Evolutionary conservation across 495 filamentous ascomycete genomes (phyloP).

Genomic region (Talaromyces thailandensis): DNA sequence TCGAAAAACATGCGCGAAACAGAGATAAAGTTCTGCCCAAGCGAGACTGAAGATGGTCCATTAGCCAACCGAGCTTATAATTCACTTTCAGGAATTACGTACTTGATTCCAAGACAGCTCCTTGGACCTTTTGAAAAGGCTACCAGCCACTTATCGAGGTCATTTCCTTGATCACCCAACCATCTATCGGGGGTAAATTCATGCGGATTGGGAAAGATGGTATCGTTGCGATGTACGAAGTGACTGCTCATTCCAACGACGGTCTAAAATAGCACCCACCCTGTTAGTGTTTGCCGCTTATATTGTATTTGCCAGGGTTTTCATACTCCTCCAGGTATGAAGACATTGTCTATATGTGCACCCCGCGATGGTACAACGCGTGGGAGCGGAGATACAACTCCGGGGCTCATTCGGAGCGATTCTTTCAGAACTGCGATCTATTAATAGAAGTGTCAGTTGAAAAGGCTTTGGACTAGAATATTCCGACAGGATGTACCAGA

Average conservation of each 20-base stretch:
- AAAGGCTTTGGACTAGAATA: background rate
- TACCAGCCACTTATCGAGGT: constrained; percentile 14
- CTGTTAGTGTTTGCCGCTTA: background rate
- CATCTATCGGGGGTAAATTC: constrained; percentile 38
- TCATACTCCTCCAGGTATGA: constrained; percentile 14
- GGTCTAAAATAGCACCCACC: constrained; percentile 8
- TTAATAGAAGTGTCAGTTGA: background rate
- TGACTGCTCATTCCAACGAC: constrained; percentile 16
- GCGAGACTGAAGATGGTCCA: constrained; percentile 6
- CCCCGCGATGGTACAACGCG: constrained; percentile 24
- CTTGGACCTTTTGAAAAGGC: constrained; percentile 16
- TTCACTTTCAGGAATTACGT: background rate
- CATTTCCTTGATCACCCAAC: constrained; percentile 15
- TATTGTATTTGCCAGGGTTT: background rate
- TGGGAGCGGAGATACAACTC: constrained; percentile 27
- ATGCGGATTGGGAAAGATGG: constrained; percentile 27
- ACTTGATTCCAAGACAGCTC: constrained; percentile 16
- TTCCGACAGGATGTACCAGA: constrained; percentile 13
- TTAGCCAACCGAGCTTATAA: background rate
- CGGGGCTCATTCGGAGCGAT: constrained; percentile 41
- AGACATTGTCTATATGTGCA: constrained; percentile 14
- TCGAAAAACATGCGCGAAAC: constrained; percentile 10
- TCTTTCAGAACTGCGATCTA: constrained; percentile 46
- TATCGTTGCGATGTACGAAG: constrained; percentile 28
- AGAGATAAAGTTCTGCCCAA: constrained; percentile 11